Conservation (phyloP, 805 yeast genomes). For the Pichia nakasei region DNA sequence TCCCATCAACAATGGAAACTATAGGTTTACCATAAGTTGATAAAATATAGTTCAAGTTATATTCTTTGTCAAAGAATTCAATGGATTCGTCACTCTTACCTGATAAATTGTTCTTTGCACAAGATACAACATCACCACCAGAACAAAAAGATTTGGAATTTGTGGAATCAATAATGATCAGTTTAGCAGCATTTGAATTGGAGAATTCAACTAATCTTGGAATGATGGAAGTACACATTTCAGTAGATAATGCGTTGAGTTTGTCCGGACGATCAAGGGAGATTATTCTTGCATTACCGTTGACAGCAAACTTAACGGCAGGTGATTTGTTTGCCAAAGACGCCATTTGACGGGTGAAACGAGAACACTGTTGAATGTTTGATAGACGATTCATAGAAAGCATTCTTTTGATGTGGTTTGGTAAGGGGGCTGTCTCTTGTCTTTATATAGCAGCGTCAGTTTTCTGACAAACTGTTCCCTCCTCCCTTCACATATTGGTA, state of each 20-base stretch:
- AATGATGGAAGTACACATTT: conserved; percentile 64
- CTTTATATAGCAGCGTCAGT: no score
- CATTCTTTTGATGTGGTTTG: no score
- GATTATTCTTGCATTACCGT: conserved; percentile 61
- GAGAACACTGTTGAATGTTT: no score
- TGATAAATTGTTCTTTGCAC: conserved; percentile 51
- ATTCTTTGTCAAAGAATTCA: conserved; percentile 70
- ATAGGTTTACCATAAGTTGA: conserved; percentile 84
- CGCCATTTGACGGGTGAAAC: background rate
- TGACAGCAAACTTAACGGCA: conserved; percentile 57
- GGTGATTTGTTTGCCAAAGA: no score
- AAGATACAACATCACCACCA: conserved; percentile 89
- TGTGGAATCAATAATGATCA: conserved; percentile 59
- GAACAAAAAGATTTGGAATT: conserved; percentile 79
- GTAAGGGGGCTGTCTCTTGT: no score
- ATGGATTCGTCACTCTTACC: conserved; percentile 42
- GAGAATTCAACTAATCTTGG: conserved; percentile 73
- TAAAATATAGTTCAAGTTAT: conserved; percentile 67
- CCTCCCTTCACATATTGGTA: no score
- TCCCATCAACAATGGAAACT: conserved; percentile 81
- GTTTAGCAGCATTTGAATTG: conserved; percentile 53
- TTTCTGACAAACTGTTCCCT: no score
- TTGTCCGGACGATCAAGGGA: conserved; percentile 74
- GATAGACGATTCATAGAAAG: no score
- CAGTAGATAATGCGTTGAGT: conserved; percentile 72